These are phyloP conservation scores for Fusarium pseudoanthophilum DNA, from an alignment of 2,329 filamentous ascomycete genomes.

Conservation along the genomic window DNA sequence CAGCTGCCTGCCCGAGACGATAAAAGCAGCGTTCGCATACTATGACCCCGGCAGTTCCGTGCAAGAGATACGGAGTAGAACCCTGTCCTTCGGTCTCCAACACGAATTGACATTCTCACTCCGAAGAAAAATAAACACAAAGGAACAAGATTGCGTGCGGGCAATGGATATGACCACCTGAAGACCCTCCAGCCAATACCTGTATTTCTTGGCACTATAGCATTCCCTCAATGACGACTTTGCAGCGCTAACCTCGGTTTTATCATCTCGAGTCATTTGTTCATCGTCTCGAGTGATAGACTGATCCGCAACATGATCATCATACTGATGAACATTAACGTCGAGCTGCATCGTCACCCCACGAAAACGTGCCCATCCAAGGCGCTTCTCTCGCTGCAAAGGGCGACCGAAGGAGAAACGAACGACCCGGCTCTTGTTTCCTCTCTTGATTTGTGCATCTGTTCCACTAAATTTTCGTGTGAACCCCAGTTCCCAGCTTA, in stretches of 20 bases:
- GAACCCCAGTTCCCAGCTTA: neutral
- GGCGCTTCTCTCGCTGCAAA: neutral
- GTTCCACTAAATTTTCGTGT: constrained; percentile 4
- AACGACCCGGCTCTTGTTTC: neutral
- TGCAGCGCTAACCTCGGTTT: constrained; percentile 25
- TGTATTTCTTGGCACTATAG: constrained; percentile 23
- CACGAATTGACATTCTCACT: constrained; percentile 7
- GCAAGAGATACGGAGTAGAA: neutral
- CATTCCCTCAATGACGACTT: constrained; percentile 25
- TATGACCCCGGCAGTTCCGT: constrained; percentile 12
- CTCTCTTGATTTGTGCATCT: constrained; percentile 13
- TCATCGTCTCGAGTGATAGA: neutral
- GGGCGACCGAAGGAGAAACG: neutral
- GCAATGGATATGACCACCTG: constrained; percentile 5
- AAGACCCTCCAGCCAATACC: constrained; percentile 15
- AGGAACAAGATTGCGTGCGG: constrained; percentile 23
- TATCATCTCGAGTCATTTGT: constrained; percentile 15
- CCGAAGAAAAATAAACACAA: neutral
- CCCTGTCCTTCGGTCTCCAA: neutral
- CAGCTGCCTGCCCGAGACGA: neutral
- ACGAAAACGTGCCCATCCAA: neutral
- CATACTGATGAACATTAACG: constrained; percentile 8
- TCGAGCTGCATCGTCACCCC: constrained; percentile 21
- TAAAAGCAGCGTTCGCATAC: neutral
- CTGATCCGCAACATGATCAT: constrained; percentile 23